Conservation (phyloP, 192 early-diverging fungal species). For the Rhizoclosmatium sp. region DNA sequence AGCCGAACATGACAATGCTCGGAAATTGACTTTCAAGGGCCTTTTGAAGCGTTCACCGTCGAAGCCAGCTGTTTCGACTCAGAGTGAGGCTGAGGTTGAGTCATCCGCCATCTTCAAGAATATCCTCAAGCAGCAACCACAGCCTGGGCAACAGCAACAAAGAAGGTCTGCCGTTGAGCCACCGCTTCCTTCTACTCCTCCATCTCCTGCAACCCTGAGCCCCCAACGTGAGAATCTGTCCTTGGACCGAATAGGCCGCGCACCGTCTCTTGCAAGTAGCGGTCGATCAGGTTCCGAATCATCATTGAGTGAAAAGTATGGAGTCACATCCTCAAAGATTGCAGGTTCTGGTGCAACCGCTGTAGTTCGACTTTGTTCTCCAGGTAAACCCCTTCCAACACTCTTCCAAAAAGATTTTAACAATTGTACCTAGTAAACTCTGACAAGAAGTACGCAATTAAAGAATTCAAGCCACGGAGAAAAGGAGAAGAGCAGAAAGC, state of each 20-base stretch:
- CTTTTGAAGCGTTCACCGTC: neutral
- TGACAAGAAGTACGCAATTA: slow-evolving; percentile 83
- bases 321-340: slow-evolving; percentile 43
- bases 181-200: slow-evolving; percentile 10
- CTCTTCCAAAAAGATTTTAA: neutral
- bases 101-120: neutral
- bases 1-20: neutral
- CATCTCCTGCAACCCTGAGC: slow-evolving; percentile 21
- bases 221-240: neutral
- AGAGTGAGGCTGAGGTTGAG: neutral
- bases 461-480: slow-evolving; percentile 90
- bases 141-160: neutral
- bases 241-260: neutral
- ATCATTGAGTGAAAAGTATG: slow-evolving; percentile 63
- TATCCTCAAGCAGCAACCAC: neutral
- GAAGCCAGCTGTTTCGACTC: neutral
- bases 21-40: slow-evolving; percentile 1
- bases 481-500: slow-evolving; percentile 89
- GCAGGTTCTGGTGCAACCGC: slow-evolving; percentile 63
- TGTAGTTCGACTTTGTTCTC: slow-evolving; percentile 58
- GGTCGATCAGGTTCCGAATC: slow-evolving; percentile 37
- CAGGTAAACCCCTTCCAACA: neutral
- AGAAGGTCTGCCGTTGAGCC: neutral
- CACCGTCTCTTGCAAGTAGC: neutral
- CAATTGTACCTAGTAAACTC: slow-evolving; percentile 49